phyloP scores from a whole-genome alignment of 2,329 filamentous ascomycete species.

The Aspergillus bombycis region DNA sequence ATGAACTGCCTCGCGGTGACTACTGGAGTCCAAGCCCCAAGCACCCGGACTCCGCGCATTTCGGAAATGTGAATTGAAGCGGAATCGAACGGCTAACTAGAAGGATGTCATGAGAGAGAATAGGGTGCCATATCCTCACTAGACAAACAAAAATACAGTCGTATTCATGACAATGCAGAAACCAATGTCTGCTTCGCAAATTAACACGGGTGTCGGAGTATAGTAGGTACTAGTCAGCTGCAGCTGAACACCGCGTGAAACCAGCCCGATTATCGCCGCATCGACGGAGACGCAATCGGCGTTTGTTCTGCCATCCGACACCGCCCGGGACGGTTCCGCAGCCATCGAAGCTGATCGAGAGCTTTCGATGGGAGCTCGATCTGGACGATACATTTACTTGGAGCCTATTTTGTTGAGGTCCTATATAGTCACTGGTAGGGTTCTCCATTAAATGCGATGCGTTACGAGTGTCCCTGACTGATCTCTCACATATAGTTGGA shows the following conservation, averaged over 20 bases:
- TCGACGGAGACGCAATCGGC: slow-evolving; percentile 22
- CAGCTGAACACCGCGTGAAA: slow-evolving; percentile 10
- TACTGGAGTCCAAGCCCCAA: slow-evolving; percentile 39
- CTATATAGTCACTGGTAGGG: not conserved
- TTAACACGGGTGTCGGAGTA: slow-evolving; percentile 4
- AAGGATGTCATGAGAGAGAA: slow-evolving; percentile 29
- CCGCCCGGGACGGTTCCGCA: slow-evolving; percentile 27
- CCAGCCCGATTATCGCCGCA: slow-evolving; percentile 17
- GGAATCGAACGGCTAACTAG: slow-evolving; percentile 27
- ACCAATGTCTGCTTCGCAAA: slow-evolving; percentile 8
- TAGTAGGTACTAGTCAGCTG: slow-evolving; percentile 1
- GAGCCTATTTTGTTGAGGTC: not conserved
- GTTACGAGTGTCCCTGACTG: not conserved
- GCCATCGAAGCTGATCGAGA: slow-evolving; percentile 37
- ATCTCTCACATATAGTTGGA: not conserved
- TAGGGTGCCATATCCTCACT: slow-evolving; percentile 38
- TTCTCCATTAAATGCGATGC: not conserved
- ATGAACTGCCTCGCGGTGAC: slow-evolving; percentile 29
- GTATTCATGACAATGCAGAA: slow-evolving; percentile 23
- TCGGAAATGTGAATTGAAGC: slow-evolving; percentile 30
- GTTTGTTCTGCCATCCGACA: slow-evolving; percentile 30
- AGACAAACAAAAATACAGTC: slow-evolving; percentile 11
- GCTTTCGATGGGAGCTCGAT: slow-evolving; percentile 27
- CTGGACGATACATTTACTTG: not conserved
- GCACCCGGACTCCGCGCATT: slow-evolving; percentile 48